Evolutionary conservation across 1,139 yeast genomes (phyloP).

Genomic region (Candida buenavistaensis): DNA sequence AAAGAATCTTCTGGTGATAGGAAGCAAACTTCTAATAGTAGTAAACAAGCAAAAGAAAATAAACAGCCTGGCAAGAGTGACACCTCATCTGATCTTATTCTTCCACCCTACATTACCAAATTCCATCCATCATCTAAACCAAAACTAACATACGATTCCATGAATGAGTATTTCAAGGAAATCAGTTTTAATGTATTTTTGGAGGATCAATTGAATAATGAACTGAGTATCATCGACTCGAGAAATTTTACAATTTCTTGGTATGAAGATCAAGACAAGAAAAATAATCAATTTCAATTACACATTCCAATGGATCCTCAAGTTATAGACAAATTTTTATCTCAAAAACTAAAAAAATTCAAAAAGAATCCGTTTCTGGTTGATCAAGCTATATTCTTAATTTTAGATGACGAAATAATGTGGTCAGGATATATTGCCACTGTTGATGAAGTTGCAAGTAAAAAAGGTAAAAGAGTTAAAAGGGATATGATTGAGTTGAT

Average conservation of each 20-base stretch:
- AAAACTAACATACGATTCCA: constrained; percentile 46
- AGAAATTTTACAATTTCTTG: constrained; percentile 48
- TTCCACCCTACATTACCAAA: constrained; percentile 28
- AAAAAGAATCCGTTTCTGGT: constrained; percentile 49
- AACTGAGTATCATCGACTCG: constrained; percentile 32
- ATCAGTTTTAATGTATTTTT: constrained; percentile 61
- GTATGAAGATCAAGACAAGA: constrained; percentile 50
- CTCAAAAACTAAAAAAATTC: constrained; percentile 39
- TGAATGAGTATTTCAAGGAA: constrained; percentile 56
- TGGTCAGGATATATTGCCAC: constrained; percentile 51
- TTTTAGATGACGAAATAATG: constrained; percentile 37
- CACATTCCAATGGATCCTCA: constrained; percentile 39
- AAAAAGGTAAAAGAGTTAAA: constrained; percentile 11
- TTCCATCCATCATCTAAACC: constrained; percentile 37
- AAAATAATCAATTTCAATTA: constrained; percentile 38
- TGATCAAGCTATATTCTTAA: constrained; percentile 48
- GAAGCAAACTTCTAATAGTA: not conserved
- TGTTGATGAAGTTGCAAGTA: constrained; percentile 28
- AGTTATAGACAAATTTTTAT: constrained; percentile 41
- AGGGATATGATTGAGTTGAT: constrained; percentile 39
- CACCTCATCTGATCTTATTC: constrained; percentile 9
- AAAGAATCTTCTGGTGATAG: not conserved
- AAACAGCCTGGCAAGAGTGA: not conserved
- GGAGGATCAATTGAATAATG: constrained; percentile 57
- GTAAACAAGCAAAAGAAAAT: not conserved